Base-by-base conservation (phyloP, 2,329 filamentous ascomycete genomes). In the Ophiosphaerella herpotricha region DNA sequence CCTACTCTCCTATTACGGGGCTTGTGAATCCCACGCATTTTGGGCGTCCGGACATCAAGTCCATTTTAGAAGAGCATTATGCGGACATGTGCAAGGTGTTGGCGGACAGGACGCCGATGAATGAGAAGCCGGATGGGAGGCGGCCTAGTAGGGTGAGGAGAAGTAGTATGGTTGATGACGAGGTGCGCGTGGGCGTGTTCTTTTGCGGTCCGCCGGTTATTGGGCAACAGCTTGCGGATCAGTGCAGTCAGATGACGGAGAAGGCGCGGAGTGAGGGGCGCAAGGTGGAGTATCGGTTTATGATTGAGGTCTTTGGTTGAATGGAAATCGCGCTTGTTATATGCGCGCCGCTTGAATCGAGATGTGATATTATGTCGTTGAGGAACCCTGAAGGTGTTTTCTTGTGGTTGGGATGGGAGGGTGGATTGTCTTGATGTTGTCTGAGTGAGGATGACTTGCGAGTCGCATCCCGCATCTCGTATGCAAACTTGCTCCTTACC, bases 121-220 rank as follows among this genome's bases (percentile, higher is more conserved):
- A 50, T 11, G 66, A 70, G 49, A 62, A 70, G 52, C 57, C 51
- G 34, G 33, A 53, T 37, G 40, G 53, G 1, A 52, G 56, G 11
- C 54, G 54, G 11, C 57, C 58, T 7, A 48, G 45, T 23, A 36
- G 18, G 14, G 16, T 37, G 5, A 35, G 45, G n/a, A 33, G 38
- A 3, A 48, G 21, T n/a, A 48, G 45, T 13, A 38, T 41, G 39
- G 26, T 48, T 3, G 54, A 56, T 23, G 61, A 64, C 18, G 67
- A 70, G 48, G 63, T 79, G 35, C 81, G 79, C 54, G 77, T 84
- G 0, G 82, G 81, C 0, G 77, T 84, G 0, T 83, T 83, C 53
- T 84, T 82, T 55, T 85, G 82, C 43, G 82, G 82, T 2, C 75
- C 79, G 0, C 80, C 82, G 0, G 74, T 80, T 1, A 78, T 84